These are phyloP conservation scores for Ascochyta rabiei DNA, from an alignment of 2,329 filamentous ascomycete species.

Conservation along the genomic window DNA sequence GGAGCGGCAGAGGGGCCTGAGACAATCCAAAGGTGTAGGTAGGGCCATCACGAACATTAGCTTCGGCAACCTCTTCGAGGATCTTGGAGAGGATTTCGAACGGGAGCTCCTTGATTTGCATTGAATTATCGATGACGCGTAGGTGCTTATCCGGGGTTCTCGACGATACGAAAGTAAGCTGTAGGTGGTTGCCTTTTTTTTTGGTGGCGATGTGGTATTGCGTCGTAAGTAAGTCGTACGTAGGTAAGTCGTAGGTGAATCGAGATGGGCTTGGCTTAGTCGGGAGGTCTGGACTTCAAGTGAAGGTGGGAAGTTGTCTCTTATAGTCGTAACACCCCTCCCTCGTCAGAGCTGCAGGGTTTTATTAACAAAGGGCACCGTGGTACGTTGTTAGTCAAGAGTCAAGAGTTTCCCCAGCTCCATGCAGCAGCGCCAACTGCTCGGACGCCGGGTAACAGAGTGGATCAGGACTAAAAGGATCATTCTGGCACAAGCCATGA, in stretches of 20 bases:
- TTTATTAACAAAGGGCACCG: constrained; percentile 38
- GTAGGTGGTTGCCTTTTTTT: constrained; percentile 14
- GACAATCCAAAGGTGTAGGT: constrained; percentile 60
- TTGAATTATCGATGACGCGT: constrained; percentile 35
- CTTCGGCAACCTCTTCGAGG: constrained; percentile 55
- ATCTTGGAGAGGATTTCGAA: constrained; percentile 60
- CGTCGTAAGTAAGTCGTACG: constrained; percentile 15
- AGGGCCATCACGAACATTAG: constrained; percentile 55
- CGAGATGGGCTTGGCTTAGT: constrained; percentile 20
- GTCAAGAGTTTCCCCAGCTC: constrained; percentile 35
- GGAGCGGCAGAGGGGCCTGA: constrained; percentile 55
- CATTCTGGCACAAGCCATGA: constrained; percentile 26
- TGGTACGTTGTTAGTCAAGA: constrained; percentile 43
- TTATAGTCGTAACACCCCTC: constrained; percentile 33
- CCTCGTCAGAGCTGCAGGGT: constrained; percentile 25
- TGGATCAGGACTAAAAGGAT: constrained; percentile 31
- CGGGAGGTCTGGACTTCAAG: constrained; percentile 15
- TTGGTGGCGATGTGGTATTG: constrained; percentile 8
- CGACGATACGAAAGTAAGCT: constrained; percentile 6
- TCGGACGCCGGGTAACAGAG: constrained; percentile 30
- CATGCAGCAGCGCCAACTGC: constrained; percentile 33
- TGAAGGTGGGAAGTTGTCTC: constrained; percentile 20
- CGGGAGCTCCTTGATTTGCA: constrained; percentile 58
- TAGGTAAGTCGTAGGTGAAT: constrained; percentile 19
- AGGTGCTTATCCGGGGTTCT: constrained; percentile 3